Conservation (phyloP, 352 stramenopile species). For the Poterioochromonas sp. region DNA sequence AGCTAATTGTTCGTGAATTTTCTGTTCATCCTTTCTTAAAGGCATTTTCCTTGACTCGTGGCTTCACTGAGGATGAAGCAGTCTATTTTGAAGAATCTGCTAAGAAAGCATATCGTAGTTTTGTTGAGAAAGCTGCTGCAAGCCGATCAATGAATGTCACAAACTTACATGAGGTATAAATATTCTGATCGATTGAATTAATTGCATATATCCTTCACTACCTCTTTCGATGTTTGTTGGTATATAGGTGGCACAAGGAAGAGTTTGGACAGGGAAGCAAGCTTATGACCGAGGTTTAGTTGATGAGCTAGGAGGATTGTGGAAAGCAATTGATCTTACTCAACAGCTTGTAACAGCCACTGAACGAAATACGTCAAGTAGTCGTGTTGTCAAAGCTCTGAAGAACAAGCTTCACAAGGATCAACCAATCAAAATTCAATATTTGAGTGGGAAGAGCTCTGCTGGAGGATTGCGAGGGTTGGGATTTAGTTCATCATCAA, state of each 20-base stretch:
- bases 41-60: background rate
- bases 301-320: constrained; percentile 39
- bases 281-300: constrained; percentile 36
- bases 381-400: no score
- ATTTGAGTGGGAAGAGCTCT: background rate
- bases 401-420: no score
- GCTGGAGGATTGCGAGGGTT: background rate
- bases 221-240: background rate
- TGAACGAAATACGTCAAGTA: no score
- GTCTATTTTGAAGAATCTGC: constrained; percentile 1
- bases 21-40: no score
- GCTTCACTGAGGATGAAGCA: constrained; percentile 2
- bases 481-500: no score
- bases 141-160: background rate
- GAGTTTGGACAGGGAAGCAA: constrained; percentile 20
- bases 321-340: constrained; percentile 39
- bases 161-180: background rate
- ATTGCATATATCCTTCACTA: background rate
- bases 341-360: background rate
- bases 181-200: background rate
- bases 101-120: background rate
- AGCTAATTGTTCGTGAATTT: no score
- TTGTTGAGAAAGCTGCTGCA: constrained; percentile 13
- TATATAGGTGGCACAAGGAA: background rate
- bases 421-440: background rate